phyloP scores from a whole-genome alignment of 1,284 basidiomycete genomes.

The Ceratobasidium sp. region DNA sequence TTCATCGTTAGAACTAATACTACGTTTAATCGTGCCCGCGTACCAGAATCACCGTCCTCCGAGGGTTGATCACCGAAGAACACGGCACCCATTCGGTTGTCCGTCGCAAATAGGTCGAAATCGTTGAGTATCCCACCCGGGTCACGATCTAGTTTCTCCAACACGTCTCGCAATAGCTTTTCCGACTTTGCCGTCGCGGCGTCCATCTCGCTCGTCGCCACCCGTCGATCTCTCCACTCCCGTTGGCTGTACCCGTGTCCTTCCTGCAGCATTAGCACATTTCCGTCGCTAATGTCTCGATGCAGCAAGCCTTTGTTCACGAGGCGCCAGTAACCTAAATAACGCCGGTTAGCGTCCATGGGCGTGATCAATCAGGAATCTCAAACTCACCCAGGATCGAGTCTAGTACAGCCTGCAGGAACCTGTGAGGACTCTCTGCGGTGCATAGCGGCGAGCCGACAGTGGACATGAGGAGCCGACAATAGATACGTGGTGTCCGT shows the following conservation, averaged over 20 bases:
- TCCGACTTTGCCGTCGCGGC: neutral
- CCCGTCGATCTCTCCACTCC: neutral
- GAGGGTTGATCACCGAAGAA: neutral
- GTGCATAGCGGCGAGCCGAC: conserved; percentile 16
- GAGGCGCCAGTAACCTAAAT: conserved; percentile 27
- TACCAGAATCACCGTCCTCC: neutral
- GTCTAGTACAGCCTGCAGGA: neutral
- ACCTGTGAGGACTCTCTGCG: neutral
- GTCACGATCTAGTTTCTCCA: neutral
- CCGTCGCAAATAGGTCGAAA: conserved; percentile 26
- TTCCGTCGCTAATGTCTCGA: conserved; percentile 36
- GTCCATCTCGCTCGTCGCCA: neutral
- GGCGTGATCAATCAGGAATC: neutral
- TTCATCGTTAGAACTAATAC: neutral
- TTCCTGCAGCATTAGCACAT: conserved; percentile 6
- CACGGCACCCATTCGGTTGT: neutral
- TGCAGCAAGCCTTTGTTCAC: conserved; percentile 22
- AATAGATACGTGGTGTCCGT: neutral
- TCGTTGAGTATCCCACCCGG: conserved; percentile 26
- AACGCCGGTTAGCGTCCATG: neutral
- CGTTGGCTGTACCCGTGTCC: neutral
- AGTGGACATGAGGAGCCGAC: neutral
- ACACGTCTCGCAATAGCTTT: neutral
- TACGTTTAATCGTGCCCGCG: neutral
- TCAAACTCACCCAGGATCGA: conserved; percentile 7